Evolutionary conservation across 2,329 filamentous ascomycete genomes (phyloP).

Genomic region (Trichoderma semiorbis): DNA sequence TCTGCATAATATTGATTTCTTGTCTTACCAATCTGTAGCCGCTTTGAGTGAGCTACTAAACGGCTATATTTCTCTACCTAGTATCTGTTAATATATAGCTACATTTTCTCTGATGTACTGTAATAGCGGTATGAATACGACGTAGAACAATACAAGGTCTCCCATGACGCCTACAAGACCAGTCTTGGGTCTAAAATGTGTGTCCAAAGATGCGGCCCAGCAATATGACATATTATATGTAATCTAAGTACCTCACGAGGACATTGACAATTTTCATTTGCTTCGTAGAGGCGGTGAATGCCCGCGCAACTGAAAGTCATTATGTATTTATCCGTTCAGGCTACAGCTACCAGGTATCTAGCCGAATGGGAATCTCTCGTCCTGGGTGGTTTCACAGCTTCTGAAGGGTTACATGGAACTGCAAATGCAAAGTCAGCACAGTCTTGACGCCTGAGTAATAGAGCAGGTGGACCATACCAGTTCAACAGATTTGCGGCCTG

Average conservation of each 20-base stretch:
- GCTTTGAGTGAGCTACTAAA: background rate
- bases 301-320: background rate
- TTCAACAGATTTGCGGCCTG: constrained; percentile 29
- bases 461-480: constrained; percentile 26
- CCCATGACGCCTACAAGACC: background rate
- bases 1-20: background rate
- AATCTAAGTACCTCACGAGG: background rate
- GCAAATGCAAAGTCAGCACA: background rate
- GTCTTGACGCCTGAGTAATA: background rate
- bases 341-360: background rate
- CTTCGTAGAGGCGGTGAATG: background rate
- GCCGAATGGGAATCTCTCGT: background rate
- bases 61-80: too few relatives aligned
- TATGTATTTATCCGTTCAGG: background rate
- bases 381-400: constrained; percentile 7
- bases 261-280: background rate
- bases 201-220: background rate
- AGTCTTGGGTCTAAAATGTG: background rate
- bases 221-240: background rate
- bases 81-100: too few relatives aligned
- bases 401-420: constrained; percentile 30
- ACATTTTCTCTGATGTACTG: too few relatives aligned
- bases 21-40: background rate
- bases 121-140: too few relatives aligned
- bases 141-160: background rate